Conservation (phyloP, 805 yeast species). For the Candida vartiovaarae region DNA sequence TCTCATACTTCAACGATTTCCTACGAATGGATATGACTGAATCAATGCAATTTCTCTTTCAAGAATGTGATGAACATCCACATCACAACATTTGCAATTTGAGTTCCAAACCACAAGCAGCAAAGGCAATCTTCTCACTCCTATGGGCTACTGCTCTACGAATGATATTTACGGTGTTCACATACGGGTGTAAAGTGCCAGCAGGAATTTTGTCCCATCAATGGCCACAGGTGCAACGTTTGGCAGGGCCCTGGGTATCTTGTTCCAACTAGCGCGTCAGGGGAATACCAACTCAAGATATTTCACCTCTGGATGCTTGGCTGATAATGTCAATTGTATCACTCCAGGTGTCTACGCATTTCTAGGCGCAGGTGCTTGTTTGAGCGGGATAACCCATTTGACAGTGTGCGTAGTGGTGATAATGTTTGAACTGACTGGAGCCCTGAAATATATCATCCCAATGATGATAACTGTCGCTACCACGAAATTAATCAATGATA, state of each 20-base stretch:
- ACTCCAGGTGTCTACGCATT: conserved; percentile 95
- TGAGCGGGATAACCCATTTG: conserved; percentile 89
- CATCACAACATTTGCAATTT: conserved; percentile 34
- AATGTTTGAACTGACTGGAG: conserved; percentile 96
- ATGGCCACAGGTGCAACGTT: conserved; percentile 96
- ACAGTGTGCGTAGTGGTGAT: conserved; percentile 91
- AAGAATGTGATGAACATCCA: conserved; percentile 52
- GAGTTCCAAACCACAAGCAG: conserved; percentile 25
- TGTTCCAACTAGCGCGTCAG: conserved; percentile 47
- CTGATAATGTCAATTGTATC: conserved; percentile 47
- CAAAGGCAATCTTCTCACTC: conserved; percentile 43
- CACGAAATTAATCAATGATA: conserved; percentile 73
- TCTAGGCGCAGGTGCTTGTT: conserved; percentile 91
- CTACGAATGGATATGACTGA: conserved; percentile 90
- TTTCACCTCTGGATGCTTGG: conserved; percentile 31
- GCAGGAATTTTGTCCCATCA: conserved; percentile 98
- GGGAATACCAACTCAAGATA: conserved; percentile 29
- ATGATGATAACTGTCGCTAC: conserved; percentile 93
- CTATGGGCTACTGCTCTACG: conserved; percentile 67
- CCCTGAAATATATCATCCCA: conserved; percentile 83
- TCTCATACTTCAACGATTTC: conserved; percentile 81
- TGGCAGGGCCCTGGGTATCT: conserved; percentile 79
- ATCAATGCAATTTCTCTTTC: conserved; percentile 83
- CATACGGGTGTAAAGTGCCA: conserved; percentile 92
- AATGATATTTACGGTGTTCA: conserved; percentile 63